These are phyloP conservation scores for Pterula multifida DNA, from an alignment of 1,284 basidiomycete genomes.

Conservation along the genomic window DNA sequence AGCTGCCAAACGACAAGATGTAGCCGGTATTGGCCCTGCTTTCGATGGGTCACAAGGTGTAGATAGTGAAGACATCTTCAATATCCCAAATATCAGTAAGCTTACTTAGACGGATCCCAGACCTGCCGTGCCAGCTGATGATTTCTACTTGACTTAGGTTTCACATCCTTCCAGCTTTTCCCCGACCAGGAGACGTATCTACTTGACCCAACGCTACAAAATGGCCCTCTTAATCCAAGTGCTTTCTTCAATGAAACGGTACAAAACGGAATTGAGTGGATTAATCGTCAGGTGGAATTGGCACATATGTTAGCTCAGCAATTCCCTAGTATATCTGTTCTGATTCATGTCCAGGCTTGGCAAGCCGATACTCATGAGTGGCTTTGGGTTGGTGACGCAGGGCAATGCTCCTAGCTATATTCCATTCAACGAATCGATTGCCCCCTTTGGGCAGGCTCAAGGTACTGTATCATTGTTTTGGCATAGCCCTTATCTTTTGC, in stretches of 20 bases:
- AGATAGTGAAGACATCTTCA: conserved; percentile 54
- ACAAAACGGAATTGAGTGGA: conserved; percentile 41
- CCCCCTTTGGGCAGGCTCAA: conserved; percentile 27
- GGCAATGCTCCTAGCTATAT: conserved; percentile 37
- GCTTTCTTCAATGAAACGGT: conserved; percentile 35
- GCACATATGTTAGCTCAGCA: conserved; percentile 27
- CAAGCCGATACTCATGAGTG: conserved; percentile 44
- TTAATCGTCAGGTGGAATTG: conserved; percentile 31
- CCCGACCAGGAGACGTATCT: conserved; percentile 52
- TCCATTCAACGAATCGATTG: conserved; percentile 42
- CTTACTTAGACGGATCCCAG: neutral
- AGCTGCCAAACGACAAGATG: conserved; percentile 35
- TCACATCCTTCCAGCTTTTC: conserved; percentile 50
- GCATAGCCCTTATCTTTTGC: neutral
- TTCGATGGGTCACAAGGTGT: conserved; percentile 53
- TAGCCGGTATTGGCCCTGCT: conserved; percentile 26
- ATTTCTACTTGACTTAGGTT: conserved; percentile 29
- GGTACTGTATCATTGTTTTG: conserved; percentile 15
- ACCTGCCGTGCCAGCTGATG: neutral
- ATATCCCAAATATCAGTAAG: conserved; percentile 17
- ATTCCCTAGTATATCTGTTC: conserved; percentile 2
- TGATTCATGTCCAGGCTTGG: conserved; percentile 24
- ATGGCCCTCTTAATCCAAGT: neutral
- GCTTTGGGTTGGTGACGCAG: conserved; percentile 53
- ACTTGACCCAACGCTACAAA: conserved; percentile 22